Evolutionary conservation across 1,284 basidiomycete species (phyloP), one percentile per base, ranked within the genome.

Genomic region (Ustilago sp.): DNA sequence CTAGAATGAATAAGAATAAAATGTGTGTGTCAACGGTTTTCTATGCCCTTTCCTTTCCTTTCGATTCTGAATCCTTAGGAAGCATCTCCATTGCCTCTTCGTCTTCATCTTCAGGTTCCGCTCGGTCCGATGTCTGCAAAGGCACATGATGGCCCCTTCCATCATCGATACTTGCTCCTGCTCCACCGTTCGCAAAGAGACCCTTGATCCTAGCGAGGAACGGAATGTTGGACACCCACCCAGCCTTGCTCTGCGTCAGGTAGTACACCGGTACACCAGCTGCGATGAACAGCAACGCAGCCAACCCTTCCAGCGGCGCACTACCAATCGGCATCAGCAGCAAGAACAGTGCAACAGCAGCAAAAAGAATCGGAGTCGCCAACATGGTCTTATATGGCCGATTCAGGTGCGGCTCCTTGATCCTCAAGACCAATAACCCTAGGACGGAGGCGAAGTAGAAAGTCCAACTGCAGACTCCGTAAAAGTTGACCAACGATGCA

Each of bases 241-340:
- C 48, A 11, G 47, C 54, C 8, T 31, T 58, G 12, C 62, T 60
- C 61, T 85, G 83, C 11, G 84, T 83, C 11, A 80, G 12, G 36
- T 71, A 81, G 47, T 84, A 84, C 23, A 85, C 69, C 3, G 82
- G 84, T 32, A 82, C 68, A 3, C 84, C 84, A 0, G 75, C 74
- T 0, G 51, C 62, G 28, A 83, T 83, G 62, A 83, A 84, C 11
- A 63, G 39, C 47, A 82, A 53, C 11, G 83, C 83, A 0, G 82
- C 81, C 11, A 83, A 35, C 2, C 77, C 80, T 86, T 98, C 93
- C 31, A 92, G 87, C 1, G 96, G 97, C 15, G 95, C 95, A 2
- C 94, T 94, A 68, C 97, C 93, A 59, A 97, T 90, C 3, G 95
- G 95, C 94, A 99, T 98, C 80, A 93, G 92, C 6, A 99, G 88